phyloP scores from a whole-genome alignment of 2,329 filamentous ascomycete genomes.

The Diaporthe sp. region DNA sequence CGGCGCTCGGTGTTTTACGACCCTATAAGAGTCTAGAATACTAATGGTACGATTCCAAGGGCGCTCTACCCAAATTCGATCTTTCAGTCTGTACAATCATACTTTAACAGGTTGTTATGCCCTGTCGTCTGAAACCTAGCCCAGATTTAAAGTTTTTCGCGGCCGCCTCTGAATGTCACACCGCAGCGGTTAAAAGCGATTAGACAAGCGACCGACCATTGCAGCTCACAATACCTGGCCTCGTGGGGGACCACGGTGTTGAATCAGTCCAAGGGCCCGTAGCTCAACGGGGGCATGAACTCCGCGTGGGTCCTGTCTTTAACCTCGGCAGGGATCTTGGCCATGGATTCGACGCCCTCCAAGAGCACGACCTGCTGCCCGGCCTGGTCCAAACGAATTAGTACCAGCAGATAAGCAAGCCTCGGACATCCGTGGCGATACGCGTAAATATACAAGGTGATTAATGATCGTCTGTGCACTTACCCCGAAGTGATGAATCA shows the following conservation, averaged over 20 bases:
- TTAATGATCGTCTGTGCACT: neutral
- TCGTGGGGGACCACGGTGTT: neutral
- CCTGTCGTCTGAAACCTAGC: neutral
- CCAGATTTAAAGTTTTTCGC: neutral
- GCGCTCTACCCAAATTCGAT: neutral
- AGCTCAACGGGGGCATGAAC: constrained; percentile 32
- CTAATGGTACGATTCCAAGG: neutral
- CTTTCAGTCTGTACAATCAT: neutral
- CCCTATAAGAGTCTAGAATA: no score
- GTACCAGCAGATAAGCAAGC: neutral
- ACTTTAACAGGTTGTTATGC: neutral
- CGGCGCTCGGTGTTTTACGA: neutral
- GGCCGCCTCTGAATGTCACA: neutral
- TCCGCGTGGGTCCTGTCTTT: constrained; percentile 36
- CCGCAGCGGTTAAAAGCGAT: neutral
- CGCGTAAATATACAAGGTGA: neutral
- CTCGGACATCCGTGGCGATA: neutral
- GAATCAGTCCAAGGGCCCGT: constrained; percentile 34
- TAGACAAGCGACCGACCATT: neutral
- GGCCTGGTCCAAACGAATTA: constrained; percentile 18
- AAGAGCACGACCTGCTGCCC: constrained; percentile 37
- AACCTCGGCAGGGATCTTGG: constrained; percentile 34
- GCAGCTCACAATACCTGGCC: neutral
- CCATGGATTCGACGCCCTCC: constrained; percentile 36
- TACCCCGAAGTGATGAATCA: constrained; percentile 38